phyloP scores from a whole-genome alignment of 2,329 filamentous ascomycete genomes.

The Ascocoryne sarcoides region DNA sequence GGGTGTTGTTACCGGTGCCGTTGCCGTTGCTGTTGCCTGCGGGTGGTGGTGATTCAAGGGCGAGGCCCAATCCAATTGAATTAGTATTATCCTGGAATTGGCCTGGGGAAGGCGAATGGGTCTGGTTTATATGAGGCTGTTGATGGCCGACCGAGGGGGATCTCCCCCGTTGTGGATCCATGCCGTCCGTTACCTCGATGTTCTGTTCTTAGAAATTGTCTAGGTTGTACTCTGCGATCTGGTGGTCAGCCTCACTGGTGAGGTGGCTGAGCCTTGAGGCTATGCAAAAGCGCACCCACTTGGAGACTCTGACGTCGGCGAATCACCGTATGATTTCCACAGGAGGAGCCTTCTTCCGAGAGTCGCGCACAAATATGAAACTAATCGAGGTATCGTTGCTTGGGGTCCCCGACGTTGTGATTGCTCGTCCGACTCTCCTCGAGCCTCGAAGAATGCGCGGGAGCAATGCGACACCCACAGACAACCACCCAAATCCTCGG shows the following conservation, averaged over 20 bases:
- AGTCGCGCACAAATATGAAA: slow-evolving; percentile 8
- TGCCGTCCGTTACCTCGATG: slow-evolving; percentile 27
- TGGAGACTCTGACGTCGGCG: slow-evolving; percentile 1
- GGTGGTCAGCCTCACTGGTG: slow-evolving; percentile 21
- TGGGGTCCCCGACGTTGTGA: slow-evolving; percentile 11
- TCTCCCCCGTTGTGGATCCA: slow-evolving; percentile 52
- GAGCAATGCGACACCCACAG: too few relatives aligned
- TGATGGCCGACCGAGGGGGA: slow-evolving; percentile 52
- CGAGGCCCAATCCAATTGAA: slow-evolving; percentile 48
- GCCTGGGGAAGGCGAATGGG: slow-evolving; percentile 53
- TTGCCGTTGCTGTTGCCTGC: slow-evolving; percentile 35
- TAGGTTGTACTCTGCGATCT: slow-evolving; percentile 16
- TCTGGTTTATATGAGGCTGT: slow-evolving; percentile 57
- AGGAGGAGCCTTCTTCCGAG: slow-evolving; percentile 3
- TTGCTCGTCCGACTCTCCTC: too few relatives aligned
- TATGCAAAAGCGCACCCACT: slow-evolving; percentile 20
- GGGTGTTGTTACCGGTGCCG: slow-evolving; percentile 33
- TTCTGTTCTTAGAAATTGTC: slow-evolving; percentile 29
- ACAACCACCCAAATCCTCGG: too few relatives aligned
- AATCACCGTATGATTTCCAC: slow-evolving; percentile 2
- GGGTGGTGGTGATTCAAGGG: slow-evolving; percentile 34
- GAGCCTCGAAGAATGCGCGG: too few relatives aligned
- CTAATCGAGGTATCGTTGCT: slow-evolving; percentile 9
- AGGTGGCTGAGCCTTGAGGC: slow-evolving; percentile 27
- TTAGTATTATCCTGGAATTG: slow-evolving; percentile 38